A percentile compares a stretch with the other conserved stretches of the same genome.
Conservation (phyloP, 306 rosid species). For the Arachis stenosperma region DNA sequence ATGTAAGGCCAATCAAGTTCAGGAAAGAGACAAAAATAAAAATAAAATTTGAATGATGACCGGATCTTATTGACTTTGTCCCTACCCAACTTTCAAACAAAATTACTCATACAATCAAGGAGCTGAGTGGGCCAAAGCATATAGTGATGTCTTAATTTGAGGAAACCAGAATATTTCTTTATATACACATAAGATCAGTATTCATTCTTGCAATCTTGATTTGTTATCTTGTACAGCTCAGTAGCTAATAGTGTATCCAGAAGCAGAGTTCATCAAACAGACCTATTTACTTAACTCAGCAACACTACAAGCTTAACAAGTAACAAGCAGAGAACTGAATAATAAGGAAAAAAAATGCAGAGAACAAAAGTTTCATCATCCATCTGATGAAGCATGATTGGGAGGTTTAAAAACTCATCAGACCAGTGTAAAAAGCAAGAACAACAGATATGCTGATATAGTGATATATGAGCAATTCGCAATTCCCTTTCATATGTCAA, state of each 20-base stretch:
- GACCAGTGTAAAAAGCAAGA: not conserved
- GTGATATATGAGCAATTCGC: no score
- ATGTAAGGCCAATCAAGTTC: not conserved
- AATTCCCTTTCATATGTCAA: no score
- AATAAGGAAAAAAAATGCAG: not conserved
- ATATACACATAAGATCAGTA: not conserved
- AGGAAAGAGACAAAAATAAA: not conserved
- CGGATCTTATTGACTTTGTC: not conserved
- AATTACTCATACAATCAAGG: not conserved
- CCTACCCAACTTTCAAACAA: not conserved
- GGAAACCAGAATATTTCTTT: not conserved
- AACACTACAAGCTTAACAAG: not conserved
- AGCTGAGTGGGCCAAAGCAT: not conserved
- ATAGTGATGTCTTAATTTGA: not conserved
- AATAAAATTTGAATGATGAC: not conserved
- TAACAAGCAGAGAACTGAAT: not conserved
- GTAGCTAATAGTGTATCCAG: not conserved
- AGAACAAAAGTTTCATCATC: not conserved
- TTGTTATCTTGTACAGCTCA: not conserved
- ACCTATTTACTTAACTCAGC: not conserved
- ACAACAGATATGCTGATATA: no score
- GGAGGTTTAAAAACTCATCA: not conserved
- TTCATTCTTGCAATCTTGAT: not conserved
- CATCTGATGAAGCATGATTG: not conserved
- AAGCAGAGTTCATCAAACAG: not conserved